Percentiles rank a stretch among this genome's conserved stretches.
These are phyloP conservation scores for Ustilago tritici DNA, from an alignment of 1,284 basidiomycete species.

Conservation along the genomic window DNA sequence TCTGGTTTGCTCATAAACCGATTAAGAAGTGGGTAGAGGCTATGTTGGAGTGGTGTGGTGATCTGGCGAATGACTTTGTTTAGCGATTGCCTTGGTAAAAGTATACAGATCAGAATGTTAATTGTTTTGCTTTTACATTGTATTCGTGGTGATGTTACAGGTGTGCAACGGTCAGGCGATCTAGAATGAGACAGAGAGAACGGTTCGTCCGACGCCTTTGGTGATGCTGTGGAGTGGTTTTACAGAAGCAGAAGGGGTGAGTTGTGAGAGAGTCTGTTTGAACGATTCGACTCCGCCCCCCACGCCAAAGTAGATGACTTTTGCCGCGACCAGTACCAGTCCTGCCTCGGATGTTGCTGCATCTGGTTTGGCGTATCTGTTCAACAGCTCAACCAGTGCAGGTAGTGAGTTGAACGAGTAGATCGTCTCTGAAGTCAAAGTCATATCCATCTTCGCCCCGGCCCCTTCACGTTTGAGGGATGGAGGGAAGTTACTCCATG, in stretches of 20 bases:
- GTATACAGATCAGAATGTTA: background rate
- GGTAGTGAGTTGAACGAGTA: conserved; percentile 80
- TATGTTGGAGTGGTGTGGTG: conserved; percentile 51
- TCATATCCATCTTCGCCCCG: conserved; percentile 72
- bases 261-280: conserved; percentile 72
- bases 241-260: conserved; percentile 13
- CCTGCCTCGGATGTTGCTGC: background rate
- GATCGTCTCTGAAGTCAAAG: conserved; percentile 92
- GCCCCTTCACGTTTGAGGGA: conserved; percentile 3
- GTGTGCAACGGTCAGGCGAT: background rate
- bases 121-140: background rate
- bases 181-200: conserved; percentile 48
- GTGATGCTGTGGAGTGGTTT: conserved; percentile 31
- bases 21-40: conserved; percentile 49
- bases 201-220: conserved; percentile 55
- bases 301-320: conserved; percentile 94
- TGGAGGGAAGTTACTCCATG: conserved; percentile 74
- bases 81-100: conserved; percentile 1
- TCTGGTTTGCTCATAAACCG: conserved; percentile 47
- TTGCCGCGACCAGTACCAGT: conserved; percentile 84
- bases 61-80: conserved; percentile 48
- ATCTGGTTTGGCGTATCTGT: conserved; percentile 17
- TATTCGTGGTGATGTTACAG: background rate
- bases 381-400: conserved; percentile 75
- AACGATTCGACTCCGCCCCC: conserved; percentile 89